These are phyloP conservation scores for Marasmius fiardii DNA, from an alignment of 1,284 basidiomycete genomes.

Conservation along the genomic window DNA sequence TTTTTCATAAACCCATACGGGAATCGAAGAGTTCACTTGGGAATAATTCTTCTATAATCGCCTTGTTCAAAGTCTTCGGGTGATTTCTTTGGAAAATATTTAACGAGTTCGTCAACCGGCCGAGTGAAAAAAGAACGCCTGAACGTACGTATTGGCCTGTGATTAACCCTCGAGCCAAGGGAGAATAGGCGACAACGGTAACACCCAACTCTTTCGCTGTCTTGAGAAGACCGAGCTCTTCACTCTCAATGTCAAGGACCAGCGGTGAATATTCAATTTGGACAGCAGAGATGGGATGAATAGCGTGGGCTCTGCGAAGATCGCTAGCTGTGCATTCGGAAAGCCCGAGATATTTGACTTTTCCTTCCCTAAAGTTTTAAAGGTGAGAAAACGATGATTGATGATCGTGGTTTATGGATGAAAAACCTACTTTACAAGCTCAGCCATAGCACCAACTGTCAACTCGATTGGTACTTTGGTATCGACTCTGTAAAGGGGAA, in stretches of 20 bases:
- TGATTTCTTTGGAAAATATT: slow-evolving; percentile 35
- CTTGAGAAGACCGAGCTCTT: slow-evolving; percentile 42
- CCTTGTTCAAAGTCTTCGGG: slow-evolving; percentile 48
- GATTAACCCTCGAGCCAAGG: slow-evolving; percentile 60
- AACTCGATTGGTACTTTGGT: slow-evolving; percentile 26
- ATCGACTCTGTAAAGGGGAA: slow-evolving; percentile 7
- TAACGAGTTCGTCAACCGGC: not conserved
- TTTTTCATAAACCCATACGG: not conserved
- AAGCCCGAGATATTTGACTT: slow-evolving; percentile 58
- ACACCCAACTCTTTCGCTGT: slow-evolving; percentile 52
- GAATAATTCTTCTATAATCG: slow-evolving; percentile 39
- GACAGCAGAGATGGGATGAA: slow-evolving; percentile 58
- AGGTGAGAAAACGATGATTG: not conserved
- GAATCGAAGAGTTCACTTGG: slow-evolving; percentile 24
- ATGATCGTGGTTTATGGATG: not conserved
- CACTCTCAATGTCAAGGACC: slow-evolving; percentile 48
- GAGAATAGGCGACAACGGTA: slow-evolving; percentile 57
- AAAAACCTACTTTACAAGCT: slow-evolving; percentile 25
- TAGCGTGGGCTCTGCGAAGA: slow-evolving; percentile 59
- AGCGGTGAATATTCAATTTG: slow-evolving; percentile 68
- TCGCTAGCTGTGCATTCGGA: slow-evolving; percentile 58
- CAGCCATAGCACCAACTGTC: slow-evolving; percentile 28
- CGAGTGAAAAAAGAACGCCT: not conserved
- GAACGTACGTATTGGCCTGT: slow-evolving; percentile 44
- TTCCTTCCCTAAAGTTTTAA: slow-evolving; percentile 42